Percentiles rank a stretch among this genome's conserved stretches.
phyloP scores from a whole-genome alignment of 495 filamentous ascomycete species.

The Xylaria sp. region DNA sequence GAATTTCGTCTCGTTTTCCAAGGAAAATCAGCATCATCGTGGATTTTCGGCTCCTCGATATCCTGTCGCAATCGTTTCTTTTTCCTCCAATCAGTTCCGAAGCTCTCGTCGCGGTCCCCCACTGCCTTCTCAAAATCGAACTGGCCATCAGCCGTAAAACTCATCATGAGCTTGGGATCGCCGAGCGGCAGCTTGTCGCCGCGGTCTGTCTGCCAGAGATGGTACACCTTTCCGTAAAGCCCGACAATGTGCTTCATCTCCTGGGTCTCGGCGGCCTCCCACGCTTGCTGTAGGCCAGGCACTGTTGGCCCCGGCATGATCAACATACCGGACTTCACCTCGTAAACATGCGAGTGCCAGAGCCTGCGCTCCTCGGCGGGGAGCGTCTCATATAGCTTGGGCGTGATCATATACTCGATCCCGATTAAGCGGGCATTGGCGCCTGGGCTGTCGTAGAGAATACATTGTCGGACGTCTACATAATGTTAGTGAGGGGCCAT shows the following conservation, averaged over 20 bases:
- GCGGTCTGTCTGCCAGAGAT: conserved; percentile 87
- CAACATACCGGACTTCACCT: conserved; percentile 86
- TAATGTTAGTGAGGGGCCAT: conserved; percentile 14
- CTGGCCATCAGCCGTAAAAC: conserved; percentile 66
- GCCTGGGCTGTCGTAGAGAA: conserved; percentile 77
- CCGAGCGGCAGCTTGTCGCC: conserved; percentile 80
- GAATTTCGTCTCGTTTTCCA: conserved; percentile 38
- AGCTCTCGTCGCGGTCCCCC: conserved; percentile 69
- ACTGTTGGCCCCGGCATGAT: conserved; percentile 75
- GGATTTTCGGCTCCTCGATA: conserved; percentile 64
- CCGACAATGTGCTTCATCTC: conserved; percentile 78
- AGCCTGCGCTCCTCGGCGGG: conserved; percentile 69
- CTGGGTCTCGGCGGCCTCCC: conserved; percentile 78
- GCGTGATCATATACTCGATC: conserved; percentile 91
- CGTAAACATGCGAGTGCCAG: conserved; percentile 86
- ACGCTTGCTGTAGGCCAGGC: conserved; percentile 59
- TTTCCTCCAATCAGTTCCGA: conserved; percentile 63
- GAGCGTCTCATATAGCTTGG: conserved; percentile 70
- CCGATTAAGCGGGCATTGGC: conserved; percentile 78
- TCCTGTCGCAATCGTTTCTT: conserved; percentile 70
- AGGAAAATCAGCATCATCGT: conserved; percentile 57
- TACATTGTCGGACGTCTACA: conserved; percentile 71
- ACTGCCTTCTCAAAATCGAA: conserved; percentile 65
- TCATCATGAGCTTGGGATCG: conserved; percentile 78
- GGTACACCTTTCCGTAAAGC: conserved; percentile 90